Percentiles rank a stretch among this genome's conserved stretches.
These are phyloP conservation scores for Hymenoscyphus fructigenus DNA, from an alignment of 2,329 filamentous ascomycete species.

Conservation along the genomic window DNA sequence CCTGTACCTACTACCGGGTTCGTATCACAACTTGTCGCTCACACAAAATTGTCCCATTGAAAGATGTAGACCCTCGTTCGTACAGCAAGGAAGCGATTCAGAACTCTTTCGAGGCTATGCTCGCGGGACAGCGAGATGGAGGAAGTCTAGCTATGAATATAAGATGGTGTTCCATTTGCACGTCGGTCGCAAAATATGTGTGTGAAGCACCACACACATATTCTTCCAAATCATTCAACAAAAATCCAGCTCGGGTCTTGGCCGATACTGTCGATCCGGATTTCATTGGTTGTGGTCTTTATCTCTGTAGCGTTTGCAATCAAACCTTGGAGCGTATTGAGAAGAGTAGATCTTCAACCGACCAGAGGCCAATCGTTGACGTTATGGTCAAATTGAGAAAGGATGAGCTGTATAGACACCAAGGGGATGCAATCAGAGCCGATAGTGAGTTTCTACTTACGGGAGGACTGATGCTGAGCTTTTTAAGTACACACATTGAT, in stretches of 20 bases:
- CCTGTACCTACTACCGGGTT: constrained; percentile 27
- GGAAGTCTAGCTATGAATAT: constrained; percentile 61
- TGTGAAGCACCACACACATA: constrained; percentile 16
- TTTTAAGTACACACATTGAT: constrained; percentile 9
- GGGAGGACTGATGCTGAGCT: constrained; percentile 20
- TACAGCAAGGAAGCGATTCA: constrained; percentile 16
- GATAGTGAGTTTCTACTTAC: constrained; percentile 26
- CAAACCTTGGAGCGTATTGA: constrained; percentile 16
- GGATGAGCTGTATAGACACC: constrained; percentile 9
- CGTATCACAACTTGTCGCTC: constrained; percentile 24
- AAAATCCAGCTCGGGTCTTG: neutral
- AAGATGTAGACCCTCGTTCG: constrained; percentile 17
- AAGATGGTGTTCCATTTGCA: constrained; percentile 38
- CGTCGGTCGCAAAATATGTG: constrained; percentile 19
- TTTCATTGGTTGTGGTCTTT: constrained; percentile 27
- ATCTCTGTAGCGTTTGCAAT: constrained; percentile 25
- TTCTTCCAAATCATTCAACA: neutral
- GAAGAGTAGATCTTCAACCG: neutral
- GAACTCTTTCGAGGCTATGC: constrained; percentile 14
- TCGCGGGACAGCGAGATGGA: constrained; percentile 37
- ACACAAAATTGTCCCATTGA: constrained; percentile 17
- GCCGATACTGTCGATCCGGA: neutral
- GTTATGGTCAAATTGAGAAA: constrained; percentile 6
- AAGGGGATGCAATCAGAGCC: constrained; percentile 20
- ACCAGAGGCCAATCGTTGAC: constrained; percentile 8